Evolutionary conservation across 768 basidiomycete species (phyloP).

Genomic region (Leccinum sublutescens): DNA sequence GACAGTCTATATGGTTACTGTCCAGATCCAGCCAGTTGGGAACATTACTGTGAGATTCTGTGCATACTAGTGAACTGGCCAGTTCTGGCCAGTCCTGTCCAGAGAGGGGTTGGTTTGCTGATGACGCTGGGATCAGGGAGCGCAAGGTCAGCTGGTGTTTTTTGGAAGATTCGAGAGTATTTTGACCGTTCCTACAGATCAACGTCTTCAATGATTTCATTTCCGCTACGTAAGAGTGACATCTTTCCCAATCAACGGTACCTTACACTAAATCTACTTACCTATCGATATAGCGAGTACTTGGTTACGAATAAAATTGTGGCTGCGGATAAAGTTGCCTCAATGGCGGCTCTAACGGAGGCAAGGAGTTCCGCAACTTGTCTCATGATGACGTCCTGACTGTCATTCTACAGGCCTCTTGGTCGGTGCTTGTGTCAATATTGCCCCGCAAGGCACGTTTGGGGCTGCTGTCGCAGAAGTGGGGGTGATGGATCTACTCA

Average conservation of each 20-base stretch:
- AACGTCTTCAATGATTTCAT: slow-evolving; percentile 86
- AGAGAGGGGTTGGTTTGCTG: too few species aligned
- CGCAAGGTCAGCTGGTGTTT: slow-evolving; percentile 50
- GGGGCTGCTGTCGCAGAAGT: slow-evolving; percentile 82
- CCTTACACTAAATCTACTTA: neutral
- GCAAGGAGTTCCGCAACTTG: slow-evolving; percentile 33
- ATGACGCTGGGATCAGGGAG: slow-evolving; percentile 61
- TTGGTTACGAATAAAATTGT: slow-evolving; percentile 73
- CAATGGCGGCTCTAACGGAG: slow-evolving; percentile 82
- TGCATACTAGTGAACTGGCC: too few species aligned
- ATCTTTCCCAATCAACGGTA: neutral
- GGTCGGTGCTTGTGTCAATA: slow-evolving; percentile 82
- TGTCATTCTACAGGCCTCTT: slow-evolving; percentile 52
- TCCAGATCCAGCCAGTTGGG: too few species aligned
- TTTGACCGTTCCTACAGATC: slow-evolving; percentile 36
- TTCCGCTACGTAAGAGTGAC: slow-evolving; percentile 60
- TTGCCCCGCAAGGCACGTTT: slow-evolving; percentile 70
- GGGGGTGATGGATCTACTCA: slow-evolving; percentile 77
- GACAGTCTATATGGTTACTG: too few species aligned
- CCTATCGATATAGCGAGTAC: slow-evolving; percentile 47
- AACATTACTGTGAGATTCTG: too few species aligned
- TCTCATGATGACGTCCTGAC: slow-evolving; percentile 1
- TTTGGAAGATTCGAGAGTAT: neutral
- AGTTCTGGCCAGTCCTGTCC: too few species aligned
- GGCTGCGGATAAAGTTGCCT: slow-evolving; percentile 67